Conservation (phyloP, 352 stramenopile genomes). For the Phytophthora pluvialis region DNA sequence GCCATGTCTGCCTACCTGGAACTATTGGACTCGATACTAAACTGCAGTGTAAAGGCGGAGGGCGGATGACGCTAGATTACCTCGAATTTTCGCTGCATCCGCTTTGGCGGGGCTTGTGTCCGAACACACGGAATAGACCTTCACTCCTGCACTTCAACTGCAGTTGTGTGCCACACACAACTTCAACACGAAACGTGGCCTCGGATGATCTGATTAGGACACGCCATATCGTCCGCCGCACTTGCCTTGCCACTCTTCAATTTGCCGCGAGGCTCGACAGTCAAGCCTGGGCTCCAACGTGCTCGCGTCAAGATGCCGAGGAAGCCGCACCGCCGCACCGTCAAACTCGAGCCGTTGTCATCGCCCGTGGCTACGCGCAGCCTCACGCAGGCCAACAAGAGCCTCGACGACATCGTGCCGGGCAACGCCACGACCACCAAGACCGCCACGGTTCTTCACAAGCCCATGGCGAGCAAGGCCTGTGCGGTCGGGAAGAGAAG, state of each 20-base stretch:
- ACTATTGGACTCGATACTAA: constrained; percentile 19
- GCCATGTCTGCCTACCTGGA: constrained; percentile 34
- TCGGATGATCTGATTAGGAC: constrained; percentile 7
- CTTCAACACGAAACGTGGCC: constrained; percentile 2
- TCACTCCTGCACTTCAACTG: constrained; percentile 12
- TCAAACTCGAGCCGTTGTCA: background rate
- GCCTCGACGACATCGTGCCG: background rate
- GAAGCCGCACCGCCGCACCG: constrained; percentile 6
- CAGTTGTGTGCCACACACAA: background rate
- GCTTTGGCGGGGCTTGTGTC: constrained; percentile 4
- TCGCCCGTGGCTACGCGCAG: constrained; percentile 12
- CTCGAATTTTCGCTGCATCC: constrained; percentile 11
- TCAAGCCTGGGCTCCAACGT: too few relatives aligned
- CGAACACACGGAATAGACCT: constrained; percentile 3
- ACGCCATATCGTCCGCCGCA: background rate
- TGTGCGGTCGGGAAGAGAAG: too few relatives aligned
- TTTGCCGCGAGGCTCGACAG: constrained; percentile 8
- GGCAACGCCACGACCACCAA: background rate
- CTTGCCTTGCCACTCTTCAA: constrained; percentile 2
- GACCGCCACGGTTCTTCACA: background rate
- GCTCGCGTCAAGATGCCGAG: constrained; percentile 12
- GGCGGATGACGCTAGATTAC: constrained; percentile 13
- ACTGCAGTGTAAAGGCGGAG: constrained; percentile 11
- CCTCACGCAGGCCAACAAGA: background rate
- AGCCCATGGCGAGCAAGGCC: background rate